Base-by-base conservation (phyloP, 768 basidiomycete species). In the Suillus subalutaceus region DNA sequence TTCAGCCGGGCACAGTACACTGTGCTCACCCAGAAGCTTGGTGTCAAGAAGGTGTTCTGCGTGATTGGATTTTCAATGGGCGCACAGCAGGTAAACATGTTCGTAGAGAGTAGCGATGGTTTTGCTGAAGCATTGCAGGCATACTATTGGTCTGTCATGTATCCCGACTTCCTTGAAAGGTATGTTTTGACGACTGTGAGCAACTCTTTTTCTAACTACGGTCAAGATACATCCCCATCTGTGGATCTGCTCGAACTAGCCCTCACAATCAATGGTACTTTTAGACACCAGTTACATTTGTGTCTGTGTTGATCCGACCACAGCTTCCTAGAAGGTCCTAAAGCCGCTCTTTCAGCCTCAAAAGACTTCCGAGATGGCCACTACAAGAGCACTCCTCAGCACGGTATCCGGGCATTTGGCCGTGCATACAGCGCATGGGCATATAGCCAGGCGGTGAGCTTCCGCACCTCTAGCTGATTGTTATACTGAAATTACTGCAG, bases 21-120 rank as follows among this genome's bases (percentile, higher is more conserved):
- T 26, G 85, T 88, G 23, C 78, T 87, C 23, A 84, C 82, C 40
- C 78, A 84, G 56, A 75, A 75, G 38, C 79, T 86, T 37, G 81
- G 79, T 9, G 71, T 88, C 8, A 73, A 78, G 65, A 81, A 83
- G 66, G 73, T 84, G 1, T 81, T 76, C 64, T 79, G 81, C 37
- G 84, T 82, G 35, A 76, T 86, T 26, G 86, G 86, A 3, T 86
- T 87, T 68, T 86, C 85, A 4, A 88, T 88, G 87, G 86, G 86
- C 63, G 87, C 81, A 3, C 87, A 87, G 70, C 79, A 82, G 75
- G 80, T 80, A 57, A 26, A 64, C 16, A 37, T 13, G 6, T 41
- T 48, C 23, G 35, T 12, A 5, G 32, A 55, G 16, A 30, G 41
- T 12, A 43, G 30, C 26, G 8, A 13, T 30, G 26, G 2, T 16